phyloP scores from a whole-genome alignment of 441 rosid species.

The Erodium chrysanthum region DNA sequence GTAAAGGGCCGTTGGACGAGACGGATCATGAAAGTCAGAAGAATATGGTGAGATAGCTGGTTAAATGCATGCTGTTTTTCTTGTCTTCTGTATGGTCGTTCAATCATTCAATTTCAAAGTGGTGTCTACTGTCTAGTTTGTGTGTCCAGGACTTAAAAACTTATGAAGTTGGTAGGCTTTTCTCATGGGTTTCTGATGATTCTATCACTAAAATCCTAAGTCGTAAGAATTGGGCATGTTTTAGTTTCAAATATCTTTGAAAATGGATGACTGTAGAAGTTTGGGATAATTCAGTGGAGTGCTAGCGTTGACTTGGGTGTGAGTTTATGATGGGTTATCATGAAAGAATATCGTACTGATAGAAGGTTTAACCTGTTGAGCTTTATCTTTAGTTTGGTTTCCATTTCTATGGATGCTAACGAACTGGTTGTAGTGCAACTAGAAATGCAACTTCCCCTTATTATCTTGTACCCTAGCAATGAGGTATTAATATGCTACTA shows the following conservation, averaged over 20 bases:
- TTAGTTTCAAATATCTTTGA: neutral
- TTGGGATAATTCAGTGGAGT: neutral
- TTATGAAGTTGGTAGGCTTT: neutral
- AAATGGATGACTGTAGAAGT: neutral
- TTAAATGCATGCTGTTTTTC: conserved; percentile 30
- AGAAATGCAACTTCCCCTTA: neutral
- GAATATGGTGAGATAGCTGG: conserved; percentile 40
- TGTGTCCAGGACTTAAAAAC: neutral
- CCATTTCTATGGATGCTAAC: neutral
- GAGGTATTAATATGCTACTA: neutral
- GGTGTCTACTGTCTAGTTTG: neutral
- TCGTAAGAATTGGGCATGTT: neutral
- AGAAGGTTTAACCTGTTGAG: neutral
- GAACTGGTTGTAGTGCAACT: neutral
- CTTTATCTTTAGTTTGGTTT: neutral
- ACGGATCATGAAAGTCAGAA: conserved; percentile 27
- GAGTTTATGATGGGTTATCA: neutral
- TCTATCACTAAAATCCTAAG: neutral
- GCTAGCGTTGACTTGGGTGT: neutral
- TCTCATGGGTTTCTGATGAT: neutral
- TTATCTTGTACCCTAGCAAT: neutral
- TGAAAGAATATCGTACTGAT: neutral
- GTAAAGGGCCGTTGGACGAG: conserved; percentile 27
- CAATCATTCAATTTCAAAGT: neutral
- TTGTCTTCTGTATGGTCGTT: conserved; percentile 11